Base-by-base conservation (phyloP, 768 basidiomycete genomes). In the Boletus reticulatus region DNA sequence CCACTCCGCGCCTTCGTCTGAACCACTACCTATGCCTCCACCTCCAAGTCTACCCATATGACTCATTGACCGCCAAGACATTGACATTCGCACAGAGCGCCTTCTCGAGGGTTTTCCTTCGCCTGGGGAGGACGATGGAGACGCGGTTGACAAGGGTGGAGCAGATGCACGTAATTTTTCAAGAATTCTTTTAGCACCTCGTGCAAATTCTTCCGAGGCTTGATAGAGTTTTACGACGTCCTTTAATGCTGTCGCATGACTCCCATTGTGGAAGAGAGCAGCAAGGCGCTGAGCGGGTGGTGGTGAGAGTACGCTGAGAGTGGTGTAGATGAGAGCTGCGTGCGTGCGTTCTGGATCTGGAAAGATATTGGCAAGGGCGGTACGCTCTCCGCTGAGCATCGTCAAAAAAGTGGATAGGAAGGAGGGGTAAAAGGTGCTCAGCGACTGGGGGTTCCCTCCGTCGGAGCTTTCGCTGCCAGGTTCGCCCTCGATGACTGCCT, bases 201-300 rank as follows among this genome's bases (percentile, higher is more conserved):
- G 74, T 0, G 89, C 92, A 65, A 98, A 93, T 34, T 92, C 89
- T 66, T 94, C 92, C 0, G 94, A 92, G 0, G 82, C 79, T 44
- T 83, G 83, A 68, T 88, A 88, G 1, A 81, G 75, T 12, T 77
- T 67, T 43, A 98, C 91, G 36, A 97, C 75, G 50, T 91, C 84
- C 9, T 79, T 76, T 7, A 98, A 77, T 13, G 83, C 81, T 7
- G 75, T 59, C 12, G 88, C 73, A 12, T 87, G 86, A 13, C 48
- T 50, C 62, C 89, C 77, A 57, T 84, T 75, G 14, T 84, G 80
- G n/a, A 82, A 77, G 39, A 94, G 75, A 3, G 85, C 77, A 7
- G 87, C 79, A 31, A 99, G 79, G 11, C 93, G 84, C 56, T 95
- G 87, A 3, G 86, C 76, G 54, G 94, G 82, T 8, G 92, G 86